Evolutionary conservation across 768 basidiomycete genomes (phyloP).

Genomic region (Lactarius tabidus): DNA sequence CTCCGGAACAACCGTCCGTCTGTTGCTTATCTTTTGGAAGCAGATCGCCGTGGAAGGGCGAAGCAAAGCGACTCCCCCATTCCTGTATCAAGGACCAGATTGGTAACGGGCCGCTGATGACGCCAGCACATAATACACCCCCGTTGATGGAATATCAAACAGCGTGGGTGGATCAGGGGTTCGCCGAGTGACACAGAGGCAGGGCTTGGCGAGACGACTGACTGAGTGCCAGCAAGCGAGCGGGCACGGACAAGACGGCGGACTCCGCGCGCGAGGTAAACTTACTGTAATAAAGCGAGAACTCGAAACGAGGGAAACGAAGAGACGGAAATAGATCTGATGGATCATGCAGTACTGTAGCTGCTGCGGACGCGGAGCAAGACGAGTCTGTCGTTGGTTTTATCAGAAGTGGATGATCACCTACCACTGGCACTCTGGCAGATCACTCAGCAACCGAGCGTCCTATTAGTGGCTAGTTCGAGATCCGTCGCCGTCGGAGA

Average conservation of each 20-base stretch:
- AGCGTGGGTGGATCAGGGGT: neutral
- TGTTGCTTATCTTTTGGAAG: neutral
- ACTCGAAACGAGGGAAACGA: neutral
- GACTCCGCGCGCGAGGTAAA: neutral
- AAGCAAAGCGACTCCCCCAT: too few species aligned
- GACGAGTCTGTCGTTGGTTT: too few species aligned
- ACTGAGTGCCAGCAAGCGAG: neutral
- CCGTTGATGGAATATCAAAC: neutral
- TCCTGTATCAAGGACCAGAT: too few species aligned
- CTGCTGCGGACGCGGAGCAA: too few species aligned
- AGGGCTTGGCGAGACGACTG: neutral
- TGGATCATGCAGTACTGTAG: too few species aligned
- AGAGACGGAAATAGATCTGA: too few species aligned
- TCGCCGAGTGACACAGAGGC: neutral
- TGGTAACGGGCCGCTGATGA: neutral
- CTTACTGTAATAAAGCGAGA: neutral
- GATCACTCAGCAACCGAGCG: neutral
- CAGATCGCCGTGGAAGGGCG: neutral
- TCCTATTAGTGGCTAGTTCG: neutral
- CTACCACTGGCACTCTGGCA: too few species aligned
- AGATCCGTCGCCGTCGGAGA: neutral
- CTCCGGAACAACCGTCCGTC: neutral
- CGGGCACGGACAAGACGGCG: neutral
- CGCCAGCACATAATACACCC: neutral
- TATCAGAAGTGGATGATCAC: too few species aligned